Percentiles rank a stretch among this genome's conserved stretches.
Evolutionary conservation across 2,329 filamentous ascomycete species (phyloP).

Genomic region (Ophiostoma quercus): DNA sequence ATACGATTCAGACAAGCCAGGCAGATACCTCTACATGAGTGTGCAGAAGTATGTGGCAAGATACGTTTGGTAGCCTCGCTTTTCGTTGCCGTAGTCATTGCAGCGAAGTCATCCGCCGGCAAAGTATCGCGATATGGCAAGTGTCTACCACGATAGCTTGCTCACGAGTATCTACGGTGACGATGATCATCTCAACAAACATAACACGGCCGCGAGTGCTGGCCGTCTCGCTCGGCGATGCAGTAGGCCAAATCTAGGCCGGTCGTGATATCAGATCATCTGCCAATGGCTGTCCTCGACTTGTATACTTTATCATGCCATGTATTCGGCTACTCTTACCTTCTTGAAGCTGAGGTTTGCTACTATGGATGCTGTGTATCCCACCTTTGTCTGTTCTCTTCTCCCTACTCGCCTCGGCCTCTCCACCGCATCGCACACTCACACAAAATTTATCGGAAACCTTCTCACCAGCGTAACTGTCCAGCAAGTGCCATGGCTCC

Average conservation of each 20-base stretch:
- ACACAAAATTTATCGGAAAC: not conserved
- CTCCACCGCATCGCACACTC: not conserved
- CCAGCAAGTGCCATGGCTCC: not conserved
- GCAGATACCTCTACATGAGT: not conserved
- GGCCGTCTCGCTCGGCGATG: not conserved
- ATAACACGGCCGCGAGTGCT: not conserved
- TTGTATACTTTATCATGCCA: too few relatives aligned
- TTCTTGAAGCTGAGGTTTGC: too few relatives aligned
- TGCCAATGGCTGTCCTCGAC: not conserved
- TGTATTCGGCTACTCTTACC: too few relatives aligned
- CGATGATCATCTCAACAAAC: not conserved
- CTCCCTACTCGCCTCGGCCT: not conserved
- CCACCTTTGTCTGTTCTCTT: not conserved
- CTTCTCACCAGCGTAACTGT: not conserved
- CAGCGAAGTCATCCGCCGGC: not conserved
- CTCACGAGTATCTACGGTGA: not conserved
- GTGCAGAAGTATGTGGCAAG: not conserved
- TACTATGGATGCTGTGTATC: too few relatives aligned
- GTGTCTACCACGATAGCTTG: not conserved
- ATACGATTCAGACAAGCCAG: not conserved
- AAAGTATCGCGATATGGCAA: not conserved
- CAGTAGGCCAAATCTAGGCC: not conserved
- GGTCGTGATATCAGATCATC: not conserved
- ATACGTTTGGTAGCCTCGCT: not conserved
- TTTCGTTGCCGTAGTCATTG: not conserved